A percentile compares a stretch with the other conserved stretches of the same genome.
These are phyloP conservation scores for Scheffersomyces quercinus DNA, from an alignment of 1,139 yeast species.

Conservation along the genomic window DNA sequence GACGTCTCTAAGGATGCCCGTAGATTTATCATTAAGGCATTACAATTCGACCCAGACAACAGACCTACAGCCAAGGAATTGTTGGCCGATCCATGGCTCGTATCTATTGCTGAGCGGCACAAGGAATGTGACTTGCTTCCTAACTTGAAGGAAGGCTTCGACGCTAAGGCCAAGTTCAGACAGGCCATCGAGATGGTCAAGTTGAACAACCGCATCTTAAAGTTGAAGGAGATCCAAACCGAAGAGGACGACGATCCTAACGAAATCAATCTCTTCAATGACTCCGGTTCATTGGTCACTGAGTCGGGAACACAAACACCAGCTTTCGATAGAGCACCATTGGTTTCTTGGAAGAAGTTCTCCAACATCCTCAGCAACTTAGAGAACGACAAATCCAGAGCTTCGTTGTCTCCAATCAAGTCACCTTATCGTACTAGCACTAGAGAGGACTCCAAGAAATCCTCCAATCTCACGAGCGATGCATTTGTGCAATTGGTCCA, in stretches of 20 bases:
- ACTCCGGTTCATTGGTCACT: constrained; percentile 8
- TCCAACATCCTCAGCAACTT: constrained; percentile 19
- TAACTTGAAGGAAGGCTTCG: constrained; percentile 63
- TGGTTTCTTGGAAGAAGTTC: constrained; percentile 24
- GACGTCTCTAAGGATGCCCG: constrained; percentile 76
- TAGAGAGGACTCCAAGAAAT: not conserved
- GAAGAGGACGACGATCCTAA: constrained; percentile 57
- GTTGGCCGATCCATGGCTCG: constrained; percentile 71
- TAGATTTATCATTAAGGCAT: constrained; percentile 64
- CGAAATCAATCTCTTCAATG: constrained; percentile 47
- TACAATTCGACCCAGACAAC: constrained; percentile 61
- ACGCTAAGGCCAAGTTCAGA: constrained; percentile 81
- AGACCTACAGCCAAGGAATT: constrained; percentile 71
- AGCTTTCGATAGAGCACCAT: constrained; percentile 2
- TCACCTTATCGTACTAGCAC: constrained; percentile 9
- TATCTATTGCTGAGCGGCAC: constrained; percentile 47
- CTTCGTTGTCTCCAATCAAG: constrained; percentile 17
- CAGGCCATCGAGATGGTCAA: constrained; percentile 84
- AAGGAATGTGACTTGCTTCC: constrained; percentile 69
- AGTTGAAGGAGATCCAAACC: constrained; percentile 55
- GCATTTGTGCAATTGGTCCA: constrained; percentile 75
- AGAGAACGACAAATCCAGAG: constrained; percentile 14
- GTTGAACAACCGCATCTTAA: constrained; percentile 70
- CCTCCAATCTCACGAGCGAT: constrained; percentile 14
- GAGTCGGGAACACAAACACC: not conserved